phyloP scores from a whole-genome alignment of 176 grass and related monocot species.

The Musa itinerans region DNA sequence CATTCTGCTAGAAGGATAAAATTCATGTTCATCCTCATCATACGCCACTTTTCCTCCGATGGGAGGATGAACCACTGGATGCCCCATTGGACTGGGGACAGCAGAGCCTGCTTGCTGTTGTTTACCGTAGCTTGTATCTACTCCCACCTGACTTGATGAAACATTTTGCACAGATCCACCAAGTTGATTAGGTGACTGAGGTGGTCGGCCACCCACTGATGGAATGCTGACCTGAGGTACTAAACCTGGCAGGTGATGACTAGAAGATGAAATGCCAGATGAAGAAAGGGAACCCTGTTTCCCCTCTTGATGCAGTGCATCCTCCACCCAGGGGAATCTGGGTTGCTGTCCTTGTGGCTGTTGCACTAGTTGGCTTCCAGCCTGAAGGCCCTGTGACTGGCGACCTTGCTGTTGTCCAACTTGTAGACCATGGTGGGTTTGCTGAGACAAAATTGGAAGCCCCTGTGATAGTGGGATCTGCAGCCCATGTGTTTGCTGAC shows the following conservation, averaged over 20 bases:
- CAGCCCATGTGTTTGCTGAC: constrained; percentile 18
- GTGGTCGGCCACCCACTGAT: constrained; percentile 20
- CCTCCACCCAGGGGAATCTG: constrained; percentile 31
- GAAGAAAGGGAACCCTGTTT: constrained; percentile 44
- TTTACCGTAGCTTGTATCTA: constrained; percentile 36
- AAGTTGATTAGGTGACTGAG: constrained; percentile 38
- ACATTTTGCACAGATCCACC: constrained; percentile 27
- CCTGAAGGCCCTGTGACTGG: constrained; percentile 22
- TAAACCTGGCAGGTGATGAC: constrained; percentile 37
- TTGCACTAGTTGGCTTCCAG: constrained; percentile 25
- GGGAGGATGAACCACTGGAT: constrained; percentile 38
- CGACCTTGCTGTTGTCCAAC: constrained; percentile 33
- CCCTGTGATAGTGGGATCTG: constrained; percentile 30
- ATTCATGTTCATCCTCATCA: constrained; percentile 39
- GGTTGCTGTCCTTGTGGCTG: constrained; percentile 36
- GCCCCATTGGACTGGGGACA: constrained; percentile 39
- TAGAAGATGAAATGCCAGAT: constrained; percentile 33
- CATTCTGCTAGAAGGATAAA: constrained; percentile 41
- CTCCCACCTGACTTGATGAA: constrained; percentile 36
- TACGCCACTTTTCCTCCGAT: constrained; percentile 42
- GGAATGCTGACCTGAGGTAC: constrained; percentile 33
- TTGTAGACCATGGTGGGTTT: constrained; percentile 28
- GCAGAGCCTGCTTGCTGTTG: constrained; percentile 23
- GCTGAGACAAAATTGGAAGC: constrained; percentile 33
- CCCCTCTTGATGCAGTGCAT: constrained; percentile 27